Base-by-base conservation (phyloP, 208 protist species). In the Trypanosoma cruzi region DNA sequence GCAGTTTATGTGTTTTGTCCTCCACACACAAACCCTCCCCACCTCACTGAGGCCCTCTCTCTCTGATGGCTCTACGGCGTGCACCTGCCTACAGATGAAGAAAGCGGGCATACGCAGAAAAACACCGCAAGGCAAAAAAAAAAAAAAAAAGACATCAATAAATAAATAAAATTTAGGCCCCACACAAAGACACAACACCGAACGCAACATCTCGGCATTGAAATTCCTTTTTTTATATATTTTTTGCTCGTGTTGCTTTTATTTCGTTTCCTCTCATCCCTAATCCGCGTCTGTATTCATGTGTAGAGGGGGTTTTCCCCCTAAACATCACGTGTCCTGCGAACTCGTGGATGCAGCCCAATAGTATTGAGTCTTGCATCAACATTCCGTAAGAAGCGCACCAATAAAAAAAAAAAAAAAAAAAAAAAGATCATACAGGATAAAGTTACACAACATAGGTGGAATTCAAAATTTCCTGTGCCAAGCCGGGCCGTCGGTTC, bases 341-440 rank as follows among this genome's bases (percentile, higher is more conserved):
- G 36, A 10, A 40, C 4, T 13, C 36, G 36, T 13, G 36, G 36
- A 40, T 4, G 36, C 36, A 40, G 10, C 36, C 36, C 10, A 10
- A 4, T 13, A 40, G 36, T 14, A 44, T 4, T 14, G 1, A 44
- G 18, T 2, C 40, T 13, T 59, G n/a, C 22, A n/a, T n/a, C n/a
- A n/a, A n/a, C n/a, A n/a, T n/a, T n/a, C n/a, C n/a, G n/a, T n/a
- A 29, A 61, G 11, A 50, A 48, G 44, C 26, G 64, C 20, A 37
- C 16, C 63, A 67, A 66, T 28, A 48, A 66, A n/a, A 70, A 46
- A 59, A 70, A 22, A 50, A 73, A 26, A 64, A 28, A 50, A 46
- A 6, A 42, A n/a, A 52, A 10, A 37, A 22, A 37, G 7, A 54
- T 26, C n/a, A 6, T 7, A 37, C 22, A 18, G 32, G 4, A 56